A percentile compares a stretch with the other conserved stretches of the same genome.
Conservation (phyloP, 2,329 filamentous ascomycete species). For the Talaromyces sp. region DNA sequence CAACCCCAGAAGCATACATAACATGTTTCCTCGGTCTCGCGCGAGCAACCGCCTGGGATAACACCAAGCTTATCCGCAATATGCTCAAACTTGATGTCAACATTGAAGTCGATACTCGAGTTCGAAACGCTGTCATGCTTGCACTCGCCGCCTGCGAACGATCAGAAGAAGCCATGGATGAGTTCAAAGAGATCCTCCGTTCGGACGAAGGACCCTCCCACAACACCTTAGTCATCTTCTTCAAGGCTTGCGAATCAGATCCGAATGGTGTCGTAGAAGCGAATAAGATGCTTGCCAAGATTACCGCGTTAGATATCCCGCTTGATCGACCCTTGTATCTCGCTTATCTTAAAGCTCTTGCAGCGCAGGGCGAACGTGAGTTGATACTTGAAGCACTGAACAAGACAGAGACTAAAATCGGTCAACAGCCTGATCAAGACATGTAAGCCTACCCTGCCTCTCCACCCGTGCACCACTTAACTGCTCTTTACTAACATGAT, state of each 20-base stretch:
- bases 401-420: constrained; percentile 63
- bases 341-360: constrained; percentile 73
- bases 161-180: constrained; percentile 65
- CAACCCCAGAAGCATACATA: constrained; percentile 71
- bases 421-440: constrained; percentile 62
- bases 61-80: constrained; percentile 76
- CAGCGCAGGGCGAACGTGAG: constrained; percentile 67
- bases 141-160: constrained; percentile 71
- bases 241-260: constrained; percentile 69
- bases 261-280: constrained; percentile 42
- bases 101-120: constrained; percentile 68
- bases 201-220: constrained; percentile 84
- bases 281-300: constrained; percentile 54
- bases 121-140: constrained; percentile 83
- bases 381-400: constrained; percentile 65
- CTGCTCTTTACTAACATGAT: not conserved
- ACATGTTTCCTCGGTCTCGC: constrained; percentile 73
- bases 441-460: constrained; percentile 59
- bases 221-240: constrained; percentile 73
- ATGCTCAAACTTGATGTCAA: constrained; percentile 90
- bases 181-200: constrained; percentile 80
- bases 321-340: constrained; percentile 70
- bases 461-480: not conserved
- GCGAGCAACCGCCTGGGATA: constrained; percentile 56
- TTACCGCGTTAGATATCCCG: constrained; percentile 71